Base-by-base conservation (phyloP, 768 basidiomycete species). In the Pleurotus cornucopiae region DNA sequence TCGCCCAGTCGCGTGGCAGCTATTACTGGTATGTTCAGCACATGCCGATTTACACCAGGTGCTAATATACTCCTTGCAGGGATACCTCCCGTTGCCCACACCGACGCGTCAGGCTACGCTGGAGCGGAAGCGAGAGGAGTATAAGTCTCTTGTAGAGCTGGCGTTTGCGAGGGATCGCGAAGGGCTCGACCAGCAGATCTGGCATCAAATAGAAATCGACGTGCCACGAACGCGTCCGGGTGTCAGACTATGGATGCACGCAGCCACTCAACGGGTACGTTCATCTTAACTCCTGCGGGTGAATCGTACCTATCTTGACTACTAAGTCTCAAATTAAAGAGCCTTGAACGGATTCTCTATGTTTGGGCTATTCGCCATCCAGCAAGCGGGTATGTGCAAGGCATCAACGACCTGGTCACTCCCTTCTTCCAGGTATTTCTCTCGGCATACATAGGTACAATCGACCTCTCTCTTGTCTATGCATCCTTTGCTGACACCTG, bases 301-400 rank as follows among this genome's bases (percentile, higher is more conserved):
- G 49, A 52, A 53, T 43, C 21, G 39, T 44, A 6, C 11, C 49
- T 30, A 45, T 44, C 57, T 51, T 54, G 62, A 57, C 55, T 62
- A 45, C 54, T 61, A 62, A 61, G 59, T 59, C 57, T 71, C 2
- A 11, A 11, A 34, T 34, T 11, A 34, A 34, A 96, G 94, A 86
- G 91, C 64, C 76, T 99, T 40, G 97, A 98, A 72, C 81, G 94
- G 49, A 94, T 99, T 57, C 74, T 99, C 30, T 99, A 98, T 63
- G 95, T 99, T 14, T 98, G 97, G 96, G 97, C 97, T 11, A 97
- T 98, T 65, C 84, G 97, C 61, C 97, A 98, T 75, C 97, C 97
- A 0, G 96, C 97, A 3, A 94, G 91, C 58, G 97, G 97, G 7
- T 98, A 99, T 70, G 97, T 99, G 4, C 97, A 99, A 71, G 97